Evolutionary conservation across 2,329 filamentous ascomycete genomes (phyloP), one percentile per base, ranked within the genome.

Genomic region (Acrodontium crateriforme): DNA sequence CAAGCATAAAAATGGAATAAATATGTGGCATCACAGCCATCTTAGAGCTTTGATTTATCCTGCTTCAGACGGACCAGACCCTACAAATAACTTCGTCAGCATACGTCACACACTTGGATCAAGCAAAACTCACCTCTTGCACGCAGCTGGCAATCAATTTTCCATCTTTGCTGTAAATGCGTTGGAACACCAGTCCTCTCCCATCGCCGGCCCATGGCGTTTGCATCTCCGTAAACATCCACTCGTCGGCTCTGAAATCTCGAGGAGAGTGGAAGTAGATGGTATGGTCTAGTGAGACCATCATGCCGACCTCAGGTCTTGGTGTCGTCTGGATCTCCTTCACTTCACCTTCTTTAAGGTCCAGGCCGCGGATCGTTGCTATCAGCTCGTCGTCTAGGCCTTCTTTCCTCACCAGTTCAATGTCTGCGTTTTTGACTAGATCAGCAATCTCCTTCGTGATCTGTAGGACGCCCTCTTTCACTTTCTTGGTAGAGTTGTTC

Each of bases 141-240:
- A 81, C 68, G 51, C 81, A 87, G 17, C 72, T 85, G 15, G 80
- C 81, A 46, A 89, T 57, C 53, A 89, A 53, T 15, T 65, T 75
- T 13, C 81, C 81, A 36, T 84, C 74, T 39, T 59, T 62, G 15
- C 69, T 65, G 50, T 74, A 85, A 35, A 87, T 78, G 53, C 71
- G 69, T 62, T 84, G 78, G 42, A 67, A 69, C 21, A 87, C 81
- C 11, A 87, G 62, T 0, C 78, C 81, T 34, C 81, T 65, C 3
- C 79, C 80, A 44, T 84, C 77, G 2, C 76, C 79, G 2, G 75
- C 69, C 80, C 81, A 89, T 0, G 80, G 78, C 30, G 72, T 82
- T 54, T 79, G 69, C 69, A 81, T 81, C 59, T 85, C 79, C 12
- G 67, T 69, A 41, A 82, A 73, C 69, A 84, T 77, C 79, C 79